Evolutionary conservation across 78 protist species (phyloP).

Genomic region (Pigoraptor vietnamica): DNA sequence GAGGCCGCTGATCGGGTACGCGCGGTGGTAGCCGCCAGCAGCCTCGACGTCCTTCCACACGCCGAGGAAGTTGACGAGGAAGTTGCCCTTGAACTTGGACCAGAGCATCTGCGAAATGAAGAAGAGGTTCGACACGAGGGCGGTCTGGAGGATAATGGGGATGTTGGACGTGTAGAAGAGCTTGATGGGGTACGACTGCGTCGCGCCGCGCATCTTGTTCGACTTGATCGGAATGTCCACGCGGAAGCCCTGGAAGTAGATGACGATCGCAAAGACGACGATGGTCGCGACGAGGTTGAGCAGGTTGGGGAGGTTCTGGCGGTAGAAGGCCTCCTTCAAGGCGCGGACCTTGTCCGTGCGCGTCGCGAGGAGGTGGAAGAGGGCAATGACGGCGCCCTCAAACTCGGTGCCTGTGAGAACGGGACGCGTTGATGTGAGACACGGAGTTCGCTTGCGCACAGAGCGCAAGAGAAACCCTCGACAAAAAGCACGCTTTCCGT

Average conservation of each 20-base stretch:
- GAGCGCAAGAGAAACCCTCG: too few species aligned
- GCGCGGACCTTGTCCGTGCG: conserved; percentile 91
- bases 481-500: too few species aligned
- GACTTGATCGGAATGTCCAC: conserved; percentile 89
- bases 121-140: conserved; percentile 92
- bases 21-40: neutral
- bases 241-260: conserved; percentile 96
- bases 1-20: conserved; percentile 90
- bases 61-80: conserved; percentile 90
- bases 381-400: conserved; percentile 99
- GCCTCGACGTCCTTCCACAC: conserved; percentile 70
- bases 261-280: conserved; percentile 94
- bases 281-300: conserved; percentile 97
- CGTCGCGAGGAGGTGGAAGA: conserved; percentile 88
- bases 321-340: conserved; percentile 96
- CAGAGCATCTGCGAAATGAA: conserved; percentile 95
- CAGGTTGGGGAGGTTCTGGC: conserved; percentile 97
- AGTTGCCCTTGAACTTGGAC: conserved; percentile 83
- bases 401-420: conserved; percentile 82
- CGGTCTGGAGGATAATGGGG: conserved; percentile 98
- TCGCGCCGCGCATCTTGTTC: neutral
- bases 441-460: too few species aligned
- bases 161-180: conserved; percentile 99
- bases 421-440: too few species aligned
- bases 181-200: conserved; percentile 93